Percentiles rank a stretch among this genome's conserved stretches.
These are phyloP conservation scores for Thalassiosira mediterranea DNA, from an alignment of 352 stramenopile species.

Conservation along the genomic window DNA sequence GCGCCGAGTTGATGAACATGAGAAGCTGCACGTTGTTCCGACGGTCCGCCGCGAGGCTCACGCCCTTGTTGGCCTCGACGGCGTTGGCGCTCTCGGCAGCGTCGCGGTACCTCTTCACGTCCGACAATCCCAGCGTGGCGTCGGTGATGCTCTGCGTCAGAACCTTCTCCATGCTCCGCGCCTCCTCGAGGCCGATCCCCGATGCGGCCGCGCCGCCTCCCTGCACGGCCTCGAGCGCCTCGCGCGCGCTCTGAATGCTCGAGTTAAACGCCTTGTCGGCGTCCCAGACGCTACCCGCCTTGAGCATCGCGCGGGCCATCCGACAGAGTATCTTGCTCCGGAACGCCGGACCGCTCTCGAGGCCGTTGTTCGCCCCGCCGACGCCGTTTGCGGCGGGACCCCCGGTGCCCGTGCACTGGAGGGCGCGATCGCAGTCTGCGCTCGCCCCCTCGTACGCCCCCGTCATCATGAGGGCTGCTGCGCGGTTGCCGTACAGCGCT, in stretches of 20 bases:
- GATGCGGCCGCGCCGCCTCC: neutral
- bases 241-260: slow-evolving; percentile 44
- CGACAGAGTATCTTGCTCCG: slow-evolving; percentile 65
- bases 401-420: slow-evolving; percentile 43
- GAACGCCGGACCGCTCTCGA: slow-evolving; percentile 57
- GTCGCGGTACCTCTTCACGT: slow-evolving; percentile 57
- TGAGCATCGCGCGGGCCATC: slow-evolving; percentile 60
- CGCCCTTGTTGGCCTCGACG: slow-evolving; percentile 31
- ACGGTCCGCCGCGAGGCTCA: slow-evolving; percentile 18
- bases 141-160: slow-evolving; percentile 63
- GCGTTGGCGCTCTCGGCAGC: slow-evolving; percentile 32
- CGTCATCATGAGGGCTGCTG: slow-evolving; percentile 74
- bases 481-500: slow-evolving; percentile 76
- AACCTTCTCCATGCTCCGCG: slow-evolving; percentile 42
- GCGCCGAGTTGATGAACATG: slow-evolving; percentile 60
- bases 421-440: slow-evolving; percentile 59
- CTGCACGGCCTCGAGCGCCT: slow-evolving; percentile 26
- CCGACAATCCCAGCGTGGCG: slow-evolving; percentile 55
- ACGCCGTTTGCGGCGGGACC: too few species aligned
- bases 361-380: too few species aligned
- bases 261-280: slow-evolving; percentile 61
- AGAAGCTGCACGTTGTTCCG: slow-evolving; percentile 59
- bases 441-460: slow-evolving; percentile 60
- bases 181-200: slow-evolving; percentile 15
- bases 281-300: slow-evolving; percentile 59